Base-by-base conservation (phyloP, 441 rosid species). In the Populus hybrid region DNA sequence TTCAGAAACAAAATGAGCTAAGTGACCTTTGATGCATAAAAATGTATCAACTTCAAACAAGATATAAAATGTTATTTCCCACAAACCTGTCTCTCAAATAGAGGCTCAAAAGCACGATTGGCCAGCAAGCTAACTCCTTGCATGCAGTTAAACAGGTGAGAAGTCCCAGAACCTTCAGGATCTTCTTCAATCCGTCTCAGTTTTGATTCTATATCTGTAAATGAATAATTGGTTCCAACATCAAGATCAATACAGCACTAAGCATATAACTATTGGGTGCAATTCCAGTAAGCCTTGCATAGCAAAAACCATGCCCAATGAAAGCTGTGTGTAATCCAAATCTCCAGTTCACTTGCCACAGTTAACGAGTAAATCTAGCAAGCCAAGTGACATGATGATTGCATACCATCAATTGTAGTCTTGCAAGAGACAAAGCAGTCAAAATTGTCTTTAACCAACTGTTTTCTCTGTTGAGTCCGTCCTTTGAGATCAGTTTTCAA, bases 351-450 rank as follows among this genome's bases (percentile, higher is more conserved):
- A 71, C 72, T 71, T 65, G 68, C 63, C n/a, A 59, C 33, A 56
- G 56, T 72, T 20, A 72, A 83, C 50, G 80, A 78, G 53, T 68
- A 69, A 72, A 14, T 70, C 79, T 21, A 45, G 53, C 26, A 80
- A 71, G 31, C 73, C 26, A 29, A 68, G 64, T 67, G 31, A 29
- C 68, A 28, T 67, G 70, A 78, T 69, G 68, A 69, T 78, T 68
- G 70, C 86, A 66, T 91, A 95, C 98, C 99, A 86, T 96, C 99
- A 87, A 96, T 96, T 53, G 98, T 96, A 45, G 97, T 96, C 88
- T 96, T 96, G 89, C 99, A 96, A 21, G 98, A 96, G 87, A 96
- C 99, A 86, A 96, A 96, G 86, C 99, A 96, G 83, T 96, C 99
- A 81, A 96, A 96, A 79, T 96, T 96, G 85, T 96, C 94, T 84